phyloP scores from a whole-genome alignment of 345 rosid species.

The Bruguiera gymnorhiza region DNA sequence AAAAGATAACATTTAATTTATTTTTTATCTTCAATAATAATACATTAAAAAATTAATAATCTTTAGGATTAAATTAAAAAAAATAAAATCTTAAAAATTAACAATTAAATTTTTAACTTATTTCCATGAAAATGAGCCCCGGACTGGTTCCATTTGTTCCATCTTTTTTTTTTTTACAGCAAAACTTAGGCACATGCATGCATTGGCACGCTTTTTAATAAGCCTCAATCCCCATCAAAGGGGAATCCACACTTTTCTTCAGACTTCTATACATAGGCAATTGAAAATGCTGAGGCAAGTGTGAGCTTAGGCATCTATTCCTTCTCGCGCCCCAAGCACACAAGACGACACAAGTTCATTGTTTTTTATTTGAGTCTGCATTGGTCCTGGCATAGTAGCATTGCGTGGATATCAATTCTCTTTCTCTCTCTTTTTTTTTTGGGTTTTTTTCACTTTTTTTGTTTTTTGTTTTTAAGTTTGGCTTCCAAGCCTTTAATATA shows the following conservation, averaged over 20 bases:
- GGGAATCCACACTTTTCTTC: neutral
- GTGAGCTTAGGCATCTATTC: slow-evolving; percentile 9
- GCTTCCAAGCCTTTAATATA: too few species aligned
- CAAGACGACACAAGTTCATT: neutral
- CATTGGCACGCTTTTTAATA: slow-evolving; percentile 26
- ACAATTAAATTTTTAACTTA: too few species aligned
- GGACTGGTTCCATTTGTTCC: too few species aligned
- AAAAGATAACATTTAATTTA: too few species aligned
- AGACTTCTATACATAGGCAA: neutral
- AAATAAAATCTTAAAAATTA: too few species aligned
- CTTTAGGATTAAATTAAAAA: too few species aligned
- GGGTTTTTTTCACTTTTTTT: too few species aligned
- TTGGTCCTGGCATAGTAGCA: neutral
- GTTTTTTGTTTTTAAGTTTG: too few species aligned
- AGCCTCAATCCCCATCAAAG: slow-evolving; percentile 26
- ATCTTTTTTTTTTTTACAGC: slow-evolving; percentile 16
- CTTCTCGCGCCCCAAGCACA: slow-evolving; percentile 16
- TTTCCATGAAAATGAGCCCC: too few species aligned
- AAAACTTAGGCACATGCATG: slow-evolving; percentile 23
- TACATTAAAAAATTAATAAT: too few species aligned
- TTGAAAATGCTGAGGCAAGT: slow-evolving; percentile 6
- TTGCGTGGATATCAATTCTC: neutral
- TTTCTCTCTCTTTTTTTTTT: neutral
- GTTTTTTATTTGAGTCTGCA: neutral
- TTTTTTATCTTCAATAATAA: too few species aligned